These are phyloP conservation scores for Thelonectria discophora DNA, from an alignment of 2,329 filamentous ascomycete genomes.

Conservation along the genomic window DNA sequence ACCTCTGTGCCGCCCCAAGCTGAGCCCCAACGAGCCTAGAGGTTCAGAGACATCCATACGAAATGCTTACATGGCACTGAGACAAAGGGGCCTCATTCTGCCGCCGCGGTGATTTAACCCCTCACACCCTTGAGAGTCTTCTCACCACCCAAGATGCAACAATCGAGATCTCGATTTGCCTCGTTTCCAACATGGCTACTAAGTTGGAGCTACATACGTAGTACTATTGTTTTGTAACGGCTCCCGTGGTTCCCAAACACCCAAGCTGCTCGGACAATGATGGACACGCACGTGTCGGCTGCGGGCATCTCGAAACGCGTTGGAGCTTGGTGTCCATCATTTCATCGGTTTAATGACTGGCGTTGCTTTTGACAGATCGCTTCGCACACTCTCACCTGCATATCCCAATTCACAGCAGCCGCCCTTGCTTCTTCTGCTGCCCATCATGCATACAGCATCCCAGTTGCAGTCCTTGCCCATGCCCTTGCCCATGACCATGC, in stretches of 20 bases:
- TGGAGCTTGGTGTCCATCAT: too few species aligned
- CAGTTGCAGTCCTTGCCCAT: conserved; percentile 11
- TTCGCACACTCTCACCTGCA: neutral
- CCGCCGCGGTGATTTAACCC: conserved; percentile 32
- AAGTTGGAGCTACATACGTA: conserved; percentile 22
- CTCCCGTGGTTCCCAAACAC: neutral
- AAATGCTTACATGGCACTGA: conserved; percentile 29
- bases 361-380: neutral
- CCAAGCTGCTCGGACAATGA: conserved; percentile 1
- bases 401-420: neutral
- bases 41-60: conserved; percentile 23
- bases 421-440: conserved; percentile 5
- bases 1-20: conserved; percentile 15
- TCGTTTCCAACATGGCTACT: neutral
- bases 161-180: neutral
- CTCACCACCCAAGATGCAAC: conserved; percentile 19
- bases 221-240: conserved; percentile 26
- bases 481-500: conserved; percentile 33
- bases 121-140: conserved; percentile 33
- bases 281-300: conserved; percentile 7
- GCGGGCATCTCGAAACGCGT: neutral
- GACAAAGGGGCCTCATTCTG: conserved; percentile 27
- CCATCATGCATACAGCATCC: conserved; percentile 11
- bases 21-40: conserved; percentile 22
- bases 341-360: neutral